Base-by-base conservation (phyloP, 2,329 filamentous ascomycete genomes). In the Lachnellula arida region DNA sequence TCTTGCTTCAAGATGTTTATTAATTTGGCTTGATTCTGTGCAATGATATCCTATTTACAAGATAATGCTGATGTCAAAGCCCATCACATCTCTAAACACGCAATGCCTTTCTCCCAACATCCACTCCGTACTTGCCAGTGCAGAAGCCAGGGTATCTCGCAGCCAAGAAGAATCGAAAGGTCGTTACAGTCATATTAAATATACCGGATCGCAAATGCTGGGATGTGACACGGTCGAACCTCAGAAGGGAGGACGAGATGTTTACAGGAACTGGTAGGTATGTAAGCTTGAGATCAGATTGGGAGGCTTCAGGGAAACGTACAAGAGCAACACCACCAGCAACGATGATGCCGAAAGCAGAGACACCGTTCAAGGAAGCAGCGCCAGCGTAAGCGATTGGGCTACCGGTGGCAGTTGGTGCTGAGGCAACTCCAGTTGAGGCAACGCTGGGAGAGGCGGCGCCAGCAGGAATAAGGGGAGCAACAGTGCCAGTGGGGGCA, bases 291-390 rank as follows among this genome's bases (percentile, higher is more conserved):
- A 22, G 52, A 12, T 12, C 19, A 25, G 5, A 28, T 54, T 12
- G 15, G 9, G 11, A n/a, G 42, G 7, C 7, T 37, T n/a, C 9
- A 5, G 49, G 47, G 34, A 43, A 51, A 62, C 64, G 39, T 64
- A 70, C 67, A 46, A 70, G 67, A 64, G 67, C 68, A 54, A 71
- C 60, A 64, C 64, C 67, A 58, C 65, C 68, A 57, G 66, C 68
- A 60, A 69, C 60, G 54, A 68, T 57, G 60, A 70, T 62, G 55
- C 63, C 68, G 46, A 69, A 49, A 32, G 64, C 67, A 46, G 67
- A 68, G 49, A 60, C 63, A 50, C 63, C 60, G 51, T 68, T 65
- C 11, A 66, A 49, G 46, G 59, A 58, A 47, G 65, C 68, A 49
- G 61, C 68, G 57, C 65, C 67, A 49, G 62, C 65, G 22, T 61